Percentiles rank a stretch among this genome's conserved stretches.
phyloP scores from a whole-genome alignment of 2,329 filamentous ascomycete genomes.

The Colletotrichum sp. region DNA sequence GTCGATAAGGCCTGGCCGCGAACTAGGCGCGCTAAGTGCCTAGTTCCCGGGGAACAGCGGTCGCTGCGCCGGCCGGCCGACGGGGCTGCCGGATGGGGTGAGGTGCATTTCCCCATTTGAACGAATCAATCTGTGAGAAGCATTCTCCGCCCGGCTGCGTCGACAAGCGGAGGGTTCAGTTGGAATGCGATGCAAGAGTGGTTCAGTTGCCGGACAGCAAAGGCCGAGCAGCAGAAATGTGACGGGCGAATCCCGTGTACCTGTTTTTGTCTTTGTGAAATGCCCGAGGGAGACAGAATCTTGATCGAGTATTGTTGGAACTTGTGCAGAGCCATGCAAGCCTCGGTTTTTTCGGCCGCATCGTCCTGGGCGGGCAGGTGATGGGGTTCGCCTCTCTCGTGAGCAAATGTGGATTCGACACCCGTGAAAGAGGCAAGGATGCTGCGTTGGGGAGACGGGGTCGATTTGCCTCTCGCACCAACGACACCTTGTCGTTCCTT shows the following conservation, averaged over 20 bases:
- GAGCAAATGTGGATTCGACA: background rate
- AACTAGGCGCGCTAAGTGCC: background rate
- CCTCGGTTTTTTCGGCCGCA: background rate
- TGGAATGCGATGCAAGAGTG: background rate
- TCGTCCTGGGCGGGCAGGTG: background rate
- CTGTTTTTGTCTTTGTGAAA: background rate
- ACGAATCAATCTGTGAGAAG: background rate
- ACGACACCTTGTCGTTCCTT: background rate
- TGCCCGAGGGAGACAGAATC: background rate
- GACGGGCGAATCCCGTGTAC: background rate
- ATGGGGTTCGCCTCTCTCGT: background rate
- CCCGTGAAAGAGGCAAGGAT: background rate
- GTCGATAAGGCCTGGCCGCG: background rate
- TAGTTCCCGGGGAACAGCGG: slow-evolving; percentile 9
- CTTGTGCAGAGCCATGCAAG: background rate
- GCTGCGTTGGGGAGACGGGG: background rate
- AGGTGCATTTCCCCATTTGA: background rate
- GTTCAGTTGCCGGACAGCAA: background rate
- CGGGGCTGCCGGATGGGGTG: background rate
- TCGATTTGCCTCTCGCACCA: background rate
- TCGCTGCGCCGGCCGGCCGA: background rate
- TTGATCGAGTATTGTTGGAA: background rate
- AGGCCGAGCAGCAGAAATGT: background rate
- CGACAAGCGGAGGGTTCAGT: background rate
- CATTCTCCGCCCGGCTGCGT: background rate